These are phyloP conservation scores for Colletotrichum euphorbiae DNA, from an alignment of 2,329 filamentous ascomycete species.

Conservation along the genomic window DNA sequence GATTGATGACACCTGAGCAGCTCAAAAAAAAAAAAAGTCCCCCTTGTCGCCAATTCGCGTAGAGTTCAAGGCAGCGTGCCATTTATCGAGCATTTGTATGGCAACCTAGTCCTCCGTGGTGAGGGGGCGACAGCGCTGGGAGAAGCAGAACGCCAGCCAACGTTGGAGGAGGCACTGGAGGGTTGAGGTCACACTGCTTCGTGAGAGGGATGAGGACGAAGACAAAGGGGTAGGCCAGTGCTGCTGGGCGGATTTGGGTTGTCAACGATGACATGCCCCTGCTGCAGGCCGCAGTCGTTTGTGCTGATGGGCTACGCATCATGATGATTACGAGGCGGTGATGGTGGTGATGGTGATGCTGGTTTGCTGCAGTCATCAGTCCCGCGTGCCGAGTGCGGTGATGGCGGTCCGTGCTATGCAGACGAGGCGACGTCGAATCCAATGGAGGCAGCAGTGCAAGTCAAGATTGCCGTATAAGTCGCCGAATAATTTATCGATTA, in stretches of 20 bases:
- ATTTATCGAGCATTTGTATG: slow-evolving; percentile 25
- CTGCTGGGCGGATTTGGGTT: not conserved
- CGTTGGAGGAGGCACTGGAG: not conserved
- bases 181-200: slow-evolving; percentile 4
- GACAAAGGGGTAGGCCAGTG: no score
- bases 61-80: slow-evolving; percentile 32
- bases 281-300: slow-evolving; percentile 5
- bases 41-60: slow-evolving; percentile 24
- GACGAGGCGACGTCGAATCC: not conserved
- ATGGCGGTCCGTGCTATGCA: slow-evolving; percentile 2
- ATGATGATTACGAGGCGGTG: not conserved
- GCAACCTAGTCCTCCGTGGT: slow-evolving; percentile 23
- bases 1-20: slow-evolving; percentile 35
- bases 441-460: not conserved
- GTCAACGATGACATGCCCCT: slow-evolving; percentile 33
- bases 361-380: slow-evolving; percentile 27
- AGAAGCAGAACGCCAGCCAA: slow-evolving; percentile 7
- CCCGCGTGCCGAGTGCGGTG: not conserved
- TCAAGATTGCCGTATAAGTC: slow-evolving; percentile 17
- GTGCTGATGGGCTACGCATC: slow-evolving; percentile 6
- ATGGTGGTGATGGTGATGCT: slow-evolving; percentile 1
- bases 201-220: no score
- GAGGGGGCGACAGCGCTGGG: slow-evolving; percentile 1
- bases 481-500: slow-evolving; percentile 24
- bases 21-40: slow-evolving; percentile 3